A percentile compares a stretch with the other conserved stretches of the same genome.
These are phyloP conservation scores for Sarocladium strictum DNA, from an alignment of 2,329 filamentous ascomycete genomes.

Conservation along the genomic window DNA sequence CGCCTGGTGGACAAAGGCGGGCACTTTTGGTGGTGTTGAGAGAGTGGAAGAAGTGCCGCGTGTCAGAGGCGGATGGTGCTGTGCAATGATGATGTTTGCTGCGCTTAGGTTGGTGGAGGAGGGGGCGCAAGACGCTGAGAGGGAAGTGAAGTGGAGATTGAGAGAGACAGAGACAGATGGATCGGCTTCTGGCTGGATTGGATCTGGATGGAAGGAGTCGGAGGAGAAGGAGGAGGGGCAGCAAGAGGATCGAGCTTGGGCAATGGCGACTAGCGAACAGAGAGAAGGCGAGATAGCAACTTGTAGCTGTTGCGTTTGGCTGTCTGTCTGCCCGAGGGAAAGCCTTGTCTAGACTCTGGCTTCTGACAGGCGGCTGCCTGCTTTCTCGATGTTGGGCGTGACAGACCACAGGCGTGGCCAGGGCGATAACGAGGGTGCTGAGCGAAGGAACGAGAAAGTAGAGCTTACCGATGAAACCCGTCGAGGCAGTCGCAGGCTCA, in stretches of 20 bases:
- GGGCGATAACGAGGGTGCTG: too few relatives aligned
- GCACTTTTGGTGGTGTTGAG: background rate
- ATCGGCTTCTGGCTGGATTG: background rate
- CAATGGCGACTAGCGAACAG: too few relatives aligned
- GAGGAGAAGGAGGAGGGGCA: background rate
- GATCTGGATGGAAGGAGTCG: background rate
- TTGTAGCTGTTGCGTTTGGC: background rate
- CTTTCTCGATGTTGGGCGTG: background rate
- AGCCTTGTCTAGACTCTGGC: background rate
- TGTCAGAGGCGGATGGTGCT: background rate
- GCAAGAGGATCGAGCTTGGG: background rate
- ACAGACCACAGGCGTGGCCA: background rate
- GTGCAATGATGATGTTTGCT: slow-evolving; percentile 1
- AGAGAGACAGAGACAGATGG: background rate
- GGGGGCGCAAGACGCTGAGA: background rate
- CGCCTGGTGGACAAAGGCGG: slow-evolving; percentile 3
- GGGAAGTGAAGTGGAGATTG: background rate
- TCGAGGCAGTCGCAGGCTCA: too few relatives aligned
- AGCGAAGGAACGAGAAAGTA: too few relatives aligned
- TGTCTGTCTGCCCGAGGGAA: background rate
- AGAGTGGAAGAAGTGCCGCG: background rate
- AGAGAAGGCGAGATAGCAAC: too few relatives aligned
- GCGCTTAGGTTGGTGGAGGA: background rate
- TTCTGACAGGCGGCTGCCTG: background rate
- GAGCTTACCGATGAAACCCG: too few relatives aligned